Conservation (phyloP, 129 eudicot genomes). For the Logfia minima region DNA sequence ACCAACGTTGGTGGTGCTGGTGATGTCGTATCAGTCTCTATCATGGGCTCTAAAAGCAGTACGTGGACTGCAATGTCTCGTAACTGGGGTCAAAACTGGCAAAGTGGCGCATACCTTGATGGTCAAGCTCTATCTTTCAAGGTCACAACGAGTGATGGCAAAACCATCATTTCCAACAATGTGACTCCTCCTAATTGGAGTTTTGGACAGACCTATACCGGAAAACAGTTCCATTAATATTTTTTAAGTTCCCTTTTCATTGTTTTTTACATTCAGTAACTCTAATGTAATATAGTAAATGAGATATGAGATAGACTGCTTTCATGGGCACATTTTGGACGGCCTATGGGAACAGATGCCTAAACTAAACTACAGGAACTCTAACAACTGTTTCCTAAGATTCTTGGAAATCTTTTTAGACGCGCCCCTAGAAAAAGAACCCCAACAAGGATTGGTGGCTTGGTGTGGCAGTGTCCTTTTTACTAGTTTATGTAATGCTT, state of each 20-base stretch:
- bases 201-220: conserved; percentile 63
- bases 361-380: conserved; percentile 27
- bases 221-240: conserved; percentile 38
- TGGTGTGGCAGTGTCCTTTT: conserved; percentile 37
- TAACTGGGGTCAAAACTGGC: conserved; percentile 84
- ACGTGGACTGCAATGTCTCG: conserved; percentile 63
- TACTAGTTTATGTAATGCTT: conserved; percentile 13
- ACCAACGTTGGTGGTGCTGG: conserved; percentile 71
- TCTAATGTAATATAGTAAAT: conserved; percentile 21
- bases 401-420: conserved; percentile 26
- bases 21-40: conserved; percentile 42
- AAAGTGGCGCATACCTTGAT: conserved; percentile 52
- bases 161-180: conserved; percentile 39
- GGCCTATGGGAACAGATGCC: conserved; percentile 32
- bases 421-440: conserved; percentile 30
- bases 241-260: not conserved
- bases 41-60: conserved; percentile 49
- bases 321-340: conserved; percentile 28
- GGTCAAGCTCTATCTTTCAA: conserved; percentile 34
- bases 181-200: conserved; percentile 58
- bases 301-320: conserved; percentile 7
- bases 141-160: conserved; percentile 63
- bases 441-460: conserved; percentile 28
- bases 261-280: not conserved
- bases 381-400: conserved; percentile 16